Evolutionary conservation across 129 eudicot species (phyloP).

Genomic region (Chrysanthemum makinoi): DNA sequence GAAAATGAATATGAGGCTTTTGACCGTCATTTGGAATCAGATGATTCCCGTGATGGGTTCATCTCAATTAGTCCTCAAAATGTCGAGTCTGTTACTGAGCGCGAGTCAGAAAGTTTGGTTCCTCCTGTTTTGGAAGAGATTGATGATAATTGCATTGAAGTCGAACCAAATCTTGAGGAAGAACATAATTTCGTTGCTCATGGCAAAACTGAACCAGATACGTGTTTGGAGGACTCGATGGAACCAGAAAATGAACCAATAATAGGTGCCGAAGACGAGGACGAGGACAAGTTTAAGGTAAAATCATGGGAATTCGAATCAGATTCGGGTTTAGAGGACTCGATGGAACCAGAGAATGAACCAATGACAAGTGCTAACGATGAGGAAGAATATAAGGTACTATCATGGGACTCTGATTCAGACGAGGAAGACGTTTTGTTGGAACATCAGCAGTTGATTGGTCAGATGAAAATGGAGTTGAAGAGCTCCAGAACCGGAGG

Average conservation of each 20-base stretch:
- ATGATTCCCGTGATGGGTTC: constrained; percentile 30
- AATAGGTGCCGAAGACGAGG: background rate
- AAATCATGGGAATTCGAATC: constrained; percentile 43
- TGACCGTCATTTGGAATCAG: constrained; percentile 25
- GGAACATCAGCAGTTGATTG: constrained; percentile 61
- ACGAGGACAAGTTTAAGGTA: background rate
- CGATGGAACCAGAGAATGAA: constrained; percentile 21
- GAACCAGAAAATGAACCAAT: constrained; percentile 19
- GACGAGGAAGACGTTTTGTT: constrained; percentile 54
- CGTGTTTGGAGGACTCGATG: constrained; percentile 10
- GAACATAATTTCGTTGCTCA: constrained; percentile 4
- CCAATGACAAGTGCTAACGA: background rate
- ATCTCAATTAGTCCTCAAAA: constrained; percentile 26
- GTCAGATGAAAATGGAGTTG: constrained; percentile 80
- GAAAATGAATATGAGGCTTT: constrained; percentile 17
- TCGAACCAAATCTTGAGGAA: constrained; percentile 12
- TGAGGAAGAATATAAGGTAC: constrained; percentile 1
- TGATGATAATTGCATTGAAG: constrained; percentile 25
- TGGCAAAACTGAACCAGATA: constrained; percentile 35
- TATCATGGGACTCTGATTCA: constrained; percentile 37
- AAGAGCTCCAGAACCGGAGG: constrained; percentile 50
- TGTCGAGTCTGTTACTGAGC: constrained; percentile 15
- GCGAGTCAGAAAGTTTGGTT: constrained; percentile 14
- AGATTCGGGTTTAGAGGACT: constrained; percentile 25
- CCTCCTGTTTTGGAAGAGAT: constrained; percentile 16